A percentile compares a stretch with the other conserved stretches of the same genome.
Conservation (phyloP, 108 stramenopile genomes). For the Cyclotella kingstonii region DNA sequence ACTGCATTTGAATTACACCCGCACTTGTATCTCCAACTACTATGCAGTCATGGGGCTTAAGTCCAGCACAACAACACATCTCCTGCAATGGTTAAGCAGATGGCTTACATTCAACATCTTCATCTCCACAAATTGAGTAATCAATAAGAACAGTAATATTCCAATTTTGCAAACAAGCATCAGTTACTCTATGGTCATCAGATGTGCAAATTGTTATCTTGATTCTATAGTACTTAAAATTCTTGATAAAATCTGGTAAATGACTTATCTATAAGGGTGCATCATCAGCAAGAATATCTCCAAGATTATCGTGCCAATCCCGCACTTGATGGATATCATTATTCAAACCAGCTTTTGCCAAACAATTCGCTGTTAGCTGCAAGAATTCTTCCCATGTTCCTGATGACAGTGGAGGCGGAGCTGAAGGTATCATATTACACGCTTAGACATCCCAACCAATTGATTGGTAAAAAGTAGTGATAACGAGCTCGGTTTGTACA, state of each 20-base stretch:
- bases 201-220: conserved; percentile 54
- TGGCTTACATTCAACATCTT: conserved; percentile 51
- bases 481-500: conserved; percentile 7
- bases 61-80: conserved; percentile 34
- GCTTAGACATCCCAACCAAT: conserved; percentile 47
- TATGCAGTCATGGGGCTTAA: conserved; percentile 42
- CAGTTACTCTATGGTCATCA: conserved; percentile 48
- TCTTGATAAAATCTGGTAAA: conserved; percentile 32
- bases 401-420: conserved; percentile 48
- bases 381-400: conserved; percentile 54
- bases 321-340: conserved; percentile 17
- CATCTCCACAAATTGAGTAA: conserved; percentile 50
- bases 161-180: conserved; percentile 42
- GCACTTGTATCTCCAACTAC: conserved; percentile 59
- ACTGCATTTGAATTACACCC: conserved; percentile 40
- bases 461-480: conserved; percentile 31
- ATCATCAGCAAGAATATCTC: conserved; percentile 49
- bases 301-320: conserved; percentile 54
- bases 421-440: conserved; percentile 39
- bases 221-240: conserved; percentile 30
- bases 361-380: conserved; percentile 8
- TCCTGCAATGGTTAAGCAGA: conserved; percentile 35
- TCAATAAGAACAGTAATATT: conserved; percentile 39
- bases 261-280: conserved; percentile 44
- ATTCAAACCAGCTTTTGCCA: conserved; percentile 9